Base-by-base conservation (phyloP, 306 rosid species). In the Sindora glabra region DNA sequence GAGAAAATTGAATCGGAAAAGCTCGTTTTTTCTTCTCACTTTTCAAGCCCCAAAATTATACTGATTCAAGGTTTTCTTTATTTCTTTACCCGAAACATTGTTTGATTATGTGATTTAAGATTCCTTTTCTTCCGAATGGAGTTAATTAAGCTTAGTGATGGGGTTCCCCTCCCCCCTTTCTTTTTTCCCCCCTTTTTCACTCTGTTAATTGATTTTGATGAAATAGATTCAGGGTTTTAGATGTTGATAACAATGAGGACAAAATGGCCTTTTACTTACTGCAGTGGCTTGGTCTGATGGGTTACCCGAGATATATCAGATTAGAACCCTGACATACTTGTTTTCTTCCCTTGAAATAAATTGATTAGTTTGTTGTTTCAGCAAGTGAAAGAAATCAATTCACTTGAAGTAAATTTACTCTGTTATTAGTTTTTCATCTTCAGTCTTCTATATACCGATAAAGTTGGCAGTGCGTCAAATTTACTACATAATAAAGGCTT, bases 191-290 rank as follows among this genome's bases (percentile, higher is more conserved):
- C n/a, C n/a, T n/a, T n/a, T n/a, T n/a, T n/a, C n/a, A n/a, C n/a
- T n/a, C n/a, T n/a, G n/a, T n/a, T n/a, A n/a, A n/a, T n/a, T n/a
- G n/a, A n/a, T n/a, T 49, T 72, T 13, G 65, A 54, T 54, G 48
- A 56, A n/a, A 34, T 11, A 6, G 24, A 44, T 32, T 33, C 24
- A 40, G 72, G 77, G 63, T 41, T 71, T 70, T 63, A 22, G 64
- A n/a, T 14, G 17, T 30, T 12, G 51, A 17, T 5, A 24, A 15
- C 8, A 50, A 44, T 39, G 63, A 37, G 75, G 79, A 47, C 65
- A 63, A 37, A 37, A 13, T 30, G 56, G 75, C 65, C 55, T 48
- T 75, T 56, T 55, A n/a, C 1, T 6, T 7, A 22, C 57, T 47
- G 63, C 41, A 16, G 33, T 15, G 34, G 18, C 36, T 59, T 34